Conservation (phyloP, 768 basidiomycete species). For the Mycena vulgaris region DNA sequence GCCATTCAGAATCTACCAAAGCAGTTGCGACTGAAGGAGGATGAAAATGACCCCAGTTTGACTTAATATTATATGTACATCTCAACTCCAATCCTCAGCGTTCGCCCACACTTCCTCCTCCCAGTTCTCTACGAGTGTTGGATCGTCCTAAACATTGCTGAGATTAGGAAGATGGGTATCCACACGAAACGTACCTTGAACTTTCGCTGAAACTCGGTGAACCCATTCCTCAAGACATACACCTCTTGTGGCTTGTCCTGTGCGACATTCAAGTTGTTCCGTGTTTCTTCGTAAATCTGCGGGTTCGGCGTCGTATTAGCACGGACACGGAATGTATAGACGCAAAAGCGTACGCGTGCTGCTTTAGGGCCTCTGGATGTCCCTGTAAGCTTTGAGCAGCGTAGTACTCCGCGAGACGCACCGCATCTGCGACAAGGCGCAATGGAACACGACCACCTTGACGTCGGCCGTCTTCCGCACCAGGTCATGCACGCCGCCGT, state of each 20-base stretch:
- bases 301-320: slow-evolving; percentile 28
- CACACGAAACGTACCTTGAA: slow-evolving; percentile 67
- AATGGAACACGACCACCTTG: slow-evolving; percentile 82
- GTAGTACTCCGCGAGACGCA: slow-evolving; percentile 52
- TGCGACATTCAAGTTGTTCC: slow-evolving; percentile 61
- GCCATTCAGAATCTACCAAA: slow-evolving; percentile 33
- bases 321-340: background rate
- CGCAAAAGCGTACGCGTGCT: slow-evolving; percentile 68
- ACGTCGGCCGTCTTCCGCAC: slow-evolving; percentile 74
- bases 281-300: slow-evolving; percentile 80
- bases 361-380: slow-evolving; percentile 80
- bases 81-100: slow-evolving; percentile 55
- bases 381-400: slow-evolving; percentile 23
- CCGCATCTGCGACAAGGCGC: slow-evolving; percentile 83
- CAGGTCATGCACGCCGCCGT: slow-evolving; percentile 69
- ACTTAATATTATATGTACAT: slow-evolving; percentile 1
- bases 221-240: slow-evolving; percentile 79
- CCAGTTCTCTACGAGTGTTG: slow-evolving; percentile 84
- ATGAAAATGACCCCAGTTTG: slow-evolving; percentile 24
- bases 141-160: slow-evolving; percentile 65
- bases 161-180: background rate
- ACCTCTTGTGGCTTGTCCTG: slow-evolving; percentile 68
- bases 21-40: slow-evolving; percentile 35
- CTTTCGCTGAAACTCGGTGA: slow-evolving; percentile 76
- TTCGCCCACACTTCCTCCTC: slow-evolving; percentile 72